Evolutionary conservation across 2,329 filamentous ascomycete genomes (phyloP), one percentile per base, ranked within the genome.

Genomic region (Xylariaceae sp.): DNA sequence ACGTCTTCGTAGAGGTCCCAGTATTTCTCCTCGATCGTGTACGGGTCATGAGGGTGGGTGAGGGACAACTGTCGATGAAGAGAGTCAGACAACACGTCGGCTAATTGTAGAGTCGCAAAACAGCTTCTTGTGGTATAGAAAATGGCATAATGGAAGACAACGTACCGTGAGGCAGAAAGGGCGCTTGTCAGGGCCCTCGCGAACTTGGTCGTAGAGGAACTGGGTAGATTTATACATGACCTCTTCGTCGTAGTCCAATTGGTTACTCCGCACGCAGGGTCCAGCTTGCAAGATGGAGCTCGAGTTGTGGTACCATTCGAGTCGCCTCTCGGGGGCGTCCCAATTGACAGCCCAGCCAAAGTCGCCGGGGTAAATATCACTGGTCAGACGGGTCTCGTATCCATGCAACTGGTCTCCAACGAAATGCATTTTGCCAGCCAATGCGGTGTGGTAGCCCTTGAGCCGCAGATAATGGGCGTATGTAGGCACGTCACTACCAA

Each of bases 361-460:
- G 68, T 96, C 91, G 55, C 87, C 91, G 1, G 91, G 91, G 71
- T 96, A 96, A 68, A 96, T 96, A 71, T 96, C 91, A 62, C 87
- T 89, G n/a, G 91, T 96, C 66, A 96, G 79, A 54, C 91, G 84
- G 66, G 89, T 87, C 76, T 96, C 91, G 67, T 95, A 96, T 32
- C 91, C 91, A 70, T 96, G 91, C 56, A 96, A 79, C 74, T 96
- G 91, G 69, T 96, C 91, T 35, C 91, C 91, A 52, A 95, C 88
- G 70, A 96, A 96, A 73, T 96, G 91, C 91, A 96, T 96, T 80
- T 96, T 96, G 59, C 91, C 91, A 4, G 91, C 90, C 63, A 96
- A 77, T 4, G 87, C 88, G 9, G 91, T 96, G 73, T 96, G 89
- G 67, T 96, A 96, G 51, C 89, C 90, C 65, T 86, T 84, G 42